Percentiles rank a stretch among this genome's conserved stretches.
These are phyloP conservation scores for Viridothelium virens DNA, from an alignment of 495 filamentous ascomycete genomes.

Conservation along the genomic window DNA sequence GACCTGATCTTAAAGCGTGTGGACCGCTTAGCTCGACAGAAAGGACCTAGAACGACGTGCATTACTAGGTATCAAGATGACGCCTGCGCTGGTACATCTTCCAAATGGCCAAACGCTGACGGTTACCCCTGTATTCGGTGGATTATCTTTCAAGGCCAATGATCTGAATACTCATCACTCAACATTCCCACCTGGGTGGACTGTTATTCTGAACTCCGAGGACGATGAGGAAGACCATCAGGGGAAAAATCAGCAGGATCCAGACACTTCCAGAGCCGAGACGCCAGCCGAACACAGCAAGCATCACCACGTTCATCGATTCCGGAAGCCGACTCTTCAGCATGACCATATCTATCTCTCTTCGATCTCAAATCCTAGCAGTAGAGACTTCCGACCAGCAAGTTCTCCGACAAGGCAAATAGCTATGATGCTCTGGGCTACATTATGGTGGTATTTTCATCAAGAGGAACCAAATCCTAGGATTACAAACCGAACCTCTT, in stretches of 20 bases:
- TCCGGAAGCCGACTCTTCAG: conserved; percentile 61
- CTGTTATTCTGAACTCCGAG: conserved; percentile 68
- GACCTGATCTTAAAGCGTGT: too few species aligned
- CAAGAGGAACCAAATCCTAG: conserved; percentile 51
- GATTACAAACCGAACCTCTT: conserved; percentile 54
- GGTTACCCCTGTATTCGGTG: conserved; percentile 76
- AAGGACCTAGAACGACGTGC: too few species aligned
- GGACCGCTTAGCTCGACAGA: too few species aligned
- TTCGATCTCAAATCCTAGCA: conserved; percentile 76
- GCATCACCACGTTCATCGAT: conserved; percentile 50
- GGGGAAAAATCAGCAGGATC: conserved; percentile 9
- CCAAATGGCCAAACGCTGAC: conserved; percentile 81
- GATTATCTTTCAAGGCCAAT: conserved; percentile 78
- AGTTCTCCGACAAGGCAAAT: conserved; percentile 76
- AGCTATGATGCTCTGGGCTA: conserved; percentile 94
- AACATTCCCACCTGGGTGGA: conserved; percentile 80
- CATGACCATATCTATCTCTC: conserved; percentile 83
- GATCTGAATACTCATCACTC: conserved; percentile 59
- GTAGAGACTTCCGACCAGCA: conserved; percentile 66
- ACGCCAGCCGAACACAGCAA: conserved; percentile 13
- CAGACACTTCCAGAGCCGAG: conserved; percentile 20
- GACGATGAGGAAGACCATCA: conserved; percentile 41
- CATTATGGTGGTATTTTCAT: conserved; percentile 96
- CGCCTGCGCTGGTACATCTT: conserved; percentile 49
- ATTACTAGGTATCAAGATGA: conserved; percentile 24